Base-by-base conservation (phyloP, 495 filamentous ascomycete genomes). In the Aspergillus olivimuriae region DNA sequence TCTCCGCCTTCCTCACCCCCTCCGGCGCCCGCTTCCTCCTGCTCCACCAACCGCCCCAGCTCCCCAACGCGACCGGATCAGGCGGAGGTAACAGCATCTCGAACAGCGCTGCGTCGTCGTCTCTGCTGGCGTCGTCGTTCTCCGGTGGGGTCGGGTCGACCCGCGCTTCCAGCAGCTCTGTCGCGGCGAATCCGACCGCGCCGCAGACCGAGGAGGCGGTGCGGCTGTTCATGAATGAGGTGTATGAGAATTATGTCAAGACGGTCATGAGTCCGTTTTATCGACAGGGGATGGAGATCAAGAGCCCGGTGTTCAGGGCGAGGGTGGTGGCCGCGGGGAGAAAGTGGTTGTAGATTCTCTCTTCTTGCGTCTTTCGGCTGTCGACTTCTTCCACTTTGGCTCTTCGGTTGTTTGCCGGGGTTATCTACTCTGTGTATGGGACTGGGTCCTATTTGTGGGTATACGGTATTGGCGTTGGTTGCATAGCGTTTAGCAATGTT, bases 181-280 rank as follows among this genome's bases (percentile, higher is more conserved):
- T 89, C 34, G 84, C 78, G 16, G 82, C 84, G 35, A 95, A 92
- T 58, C 89, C 89, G 2, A 90, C 83, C 0, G 78, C 78, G 23
- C 80, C 88, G 21, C 87, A 89, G 65, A 89, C 89, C 4, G 92
- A 98, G 66, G 92, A 98, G 62, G 91, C 92, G 0, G 84, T 97
- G 46, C 76, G 87, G 55, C 83, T 84, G 63, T 98, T 98, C 68
- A 94, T 98, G 69, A 72, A 70, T 4, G 92, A 98, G 58, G 85
- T 95, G 10, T 96, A 94, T 62, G 92, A 97, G 63, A 82, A 75
- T 45, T 98, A 91, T 77, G 75, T 94, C 34, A 98, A 98, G 75
- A 85, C 87, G n/a, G 77, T 89, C 30, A 96, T 98, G 92, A 95
- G 79, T 61, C 92, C 92, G 24, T 98, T 98, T 65, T 94, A 94